Evolutionary conservation across 768 basidiomycete species (phyloP).

Genomic region (Calocybe cyanea): DNA sequence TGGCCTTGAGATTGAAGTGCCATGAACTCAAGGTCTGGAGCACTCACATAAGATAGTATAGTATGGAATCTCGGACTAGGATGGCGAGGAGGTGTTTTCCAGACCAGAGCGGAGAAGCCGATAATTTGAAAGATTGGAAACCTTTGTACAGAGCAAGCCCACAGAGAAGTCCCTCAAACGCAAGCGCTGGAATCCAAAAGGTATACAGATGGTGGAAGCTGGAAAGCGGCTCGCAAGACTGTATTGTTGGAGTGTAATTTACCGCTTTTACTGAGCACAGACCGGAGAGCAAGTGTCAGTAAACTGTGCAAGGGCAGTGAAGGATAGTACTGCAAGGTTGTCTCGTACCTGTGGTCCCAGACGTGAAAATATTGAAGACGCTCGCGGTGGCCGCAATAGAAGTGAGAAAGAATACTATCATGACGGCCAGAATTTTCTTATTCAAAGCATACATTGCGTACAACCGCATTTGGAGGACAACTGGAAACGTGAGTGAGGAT

Average conservation of each 20-base stretch:
- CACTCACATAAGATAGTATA: conserved; percentile 55
- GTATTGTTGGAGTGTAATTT: conserved; percentile 15
- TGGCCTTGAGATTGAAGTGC: neutral
- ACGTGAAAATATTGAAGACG: conserved; percentile 49
- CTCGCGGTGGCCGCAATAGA: conserved; percentile 34
- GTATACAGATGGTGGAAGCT: conserved; percentile 43
- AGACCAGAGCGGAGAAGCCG: conserved; percentile 33
- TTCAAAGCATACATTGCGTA: conserved; percentile 57
- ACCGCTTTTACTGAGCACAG: conserved; percentile 15
- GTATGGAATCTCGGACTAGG: conserved; percentile 52
- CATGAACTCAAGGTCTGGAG: neutral
- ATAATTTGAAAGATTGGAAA: conserved; percentile 36
- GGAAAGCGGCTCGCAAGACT: conserved; percentile 38
- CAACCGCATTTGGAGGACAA: conserved; percentile 57
- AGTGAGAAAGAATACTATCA: conserved; percentile 37
- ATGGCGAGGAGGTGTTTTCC: conserved; percentile 44
- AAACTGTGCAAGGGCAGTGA: neutral
- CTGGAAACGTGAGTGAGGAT: conserved; percentile 23
- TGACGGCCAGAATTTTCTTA: conserved; percentile 46
- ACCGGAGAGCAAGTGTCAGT: no score
- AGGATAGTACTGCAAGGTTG: conserved; percentile 26
- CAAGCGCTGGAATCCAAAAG: conserved; percentile 61
- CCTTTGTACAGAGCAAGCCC: conserved; percentile 46
- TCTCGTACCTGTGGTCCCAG: conserved; percentile 32
- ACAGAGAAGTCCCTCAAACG: conserved; percentile 52